Base-by-base conservation (phyloP, 352 stramenopile species). In the Globisporangium nagaii region DNA sequence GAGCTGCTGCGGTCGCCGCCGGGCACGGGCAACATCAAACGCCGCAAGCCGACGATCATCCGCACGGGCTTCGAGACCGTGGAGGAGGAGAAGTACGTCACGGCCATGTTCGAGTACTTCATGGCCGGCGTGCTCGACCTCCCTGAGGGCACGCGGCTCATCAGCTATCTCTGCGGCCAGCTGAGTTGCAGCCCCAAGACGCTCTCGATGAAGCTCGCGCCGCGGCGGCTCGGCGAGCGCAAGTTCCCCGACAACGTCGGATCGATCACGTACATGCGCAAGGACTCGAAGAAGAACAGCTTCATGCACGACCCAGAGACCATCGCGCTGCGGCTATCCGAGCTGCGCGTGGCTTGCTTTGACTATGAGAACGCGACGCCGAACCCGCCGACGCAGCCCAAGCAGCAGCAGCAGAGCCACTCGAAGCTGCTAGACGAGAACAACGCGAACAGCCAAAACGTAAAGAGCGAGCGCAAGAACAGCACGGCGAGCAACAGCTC, bases 121-220 rank as follows among this genome's bases (percentile, higher is more conserved):
- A 70, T 73, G 47, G 70, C 70, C n/a, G 79, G 79, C 20, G 45
- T 65, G 48, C 61, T 90, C 27, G 71, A 75, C 12, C 35, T 90
- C 13, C 52, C 62, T 17, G 70, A 85, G n/a, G 72, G 68, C 9
- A 85, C 73, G n/a, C 70, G 60, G 37, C 70, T 90, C 27, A 71
- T 86, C 28, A 61, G 24, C 36, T 90, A 82, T 37, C 44, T 90
- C 3, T 86, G 76, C 48, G 70, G 71, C 35, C 70, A 87, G 49
- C 65, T 90, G 13, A 46, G 62, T 7, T 87, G 74, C 43, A 71
- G 65, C 2, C 60, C 70, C 19, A 83, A 82, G 65, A 73, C 73
- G 35, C 50, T 90, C 20, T 86, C 76, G 5, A 84, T 88, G 68
- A 90, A 90, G 60, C 63, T 90, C 9, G 79, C 79, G 17, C 73